Evolutionary conservation across 2,329 filamentous ascomycete genomes (phyloP).

Genomic region (Hypoxylon sp.): DNA sequence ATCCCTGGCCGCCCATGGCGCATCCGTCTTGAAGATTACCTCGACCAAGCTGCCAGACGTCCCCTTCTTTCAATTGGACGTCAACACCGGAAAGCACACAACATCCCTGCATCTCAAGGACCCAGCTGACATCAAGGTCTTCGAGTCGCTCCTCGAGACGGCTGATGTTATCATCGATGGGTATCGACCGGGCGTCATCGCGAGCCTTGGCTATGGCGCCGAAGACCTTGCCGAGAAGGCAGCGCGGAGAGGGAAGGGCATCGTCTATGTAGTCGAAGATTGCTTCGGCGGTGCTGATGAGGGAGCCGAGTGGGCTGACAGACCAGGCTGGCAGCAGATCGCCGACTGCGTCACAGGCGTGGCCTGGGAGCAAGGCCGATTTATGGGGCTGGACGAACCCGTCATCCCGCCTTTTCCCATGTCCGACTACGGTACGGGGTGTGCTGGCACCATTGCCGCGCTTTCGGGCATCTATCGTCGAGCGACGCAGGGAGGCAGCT

Average conservation of each 20-base stretch:
- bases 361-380: conserved; percentile 48
- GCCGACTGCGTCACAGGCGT: conserved; percentile 50
- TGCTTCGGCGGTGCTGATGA: conserved; percentile 70
- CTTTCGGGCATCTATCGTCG: conserved; percentile 47
- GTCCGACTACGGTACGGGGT: conserved; percentile 55
- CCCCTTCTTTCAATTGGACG: conserved; percentile 75
- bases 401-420: conserved; percentile 72
- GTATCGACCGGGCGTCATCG: conserved; percentile 71
- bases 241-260: conserved; percentile 63
- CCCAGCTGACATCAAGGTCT: conserved; percentile 58
- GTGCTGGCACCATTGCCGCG: conserved; percentile 46
- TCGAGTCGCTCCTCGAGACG: conserved; percentile 66
- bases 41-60: conserved; percentile 73
- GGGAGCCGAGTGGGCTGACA: conserved; percentile 63
- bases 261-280: conserved; percentile 74
- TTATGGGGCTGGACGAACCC: conserved; percentile 60
- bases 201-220: conserved; percentile 69
- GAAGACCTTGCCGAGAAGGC: conserved; percentile 61
- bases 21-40: conserved; percentile 76
- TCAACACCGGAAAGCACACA: conserved; percentile 75
- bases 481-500: conserved; percentile 46
- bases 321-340: conserved; percentile 69
- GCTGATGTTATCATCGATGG: conserved; percentile 74
- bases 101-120: conserved; percentile 69
- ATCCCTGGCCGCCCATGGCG: conserved; percentile 77